Evolutionary conservation across 176 grass and related monocot species (phyloP), one percentile per base, ranked within the genome.

Genomic region (Bolboschoenus planiculmis): DNA sequence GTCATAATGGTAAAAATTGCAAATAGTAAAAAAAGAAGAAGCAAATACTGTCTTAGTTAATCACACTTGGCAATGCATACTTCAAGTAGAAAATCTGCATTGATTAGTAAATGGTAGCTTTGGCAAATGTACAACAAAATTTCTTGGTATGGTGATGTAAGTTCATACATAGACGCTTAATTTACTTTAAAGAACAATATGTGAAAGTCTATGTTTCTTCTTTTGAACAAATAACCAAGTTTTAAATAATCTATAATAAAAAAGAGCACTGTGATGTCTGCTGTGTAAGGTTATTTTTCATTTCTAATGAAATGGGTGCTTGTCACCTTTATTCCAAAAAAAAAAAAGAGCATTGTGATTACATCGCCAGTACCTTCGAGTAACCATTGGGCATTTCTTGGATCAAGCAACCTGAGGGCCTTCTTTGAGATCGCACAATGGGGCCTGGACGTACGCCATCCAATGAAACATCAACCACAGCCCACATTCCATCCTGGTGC

Each of bases 371-470:
- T 68, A 89, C 92, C 77, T 90, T 89, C 0, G 94, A 94, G 90
- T 87, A 90, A 27, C 92, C 88, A 59, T 92, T 91, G 0, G 92
- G 90, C 88, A 92, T 85, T 40, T 88, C 92, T 58, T 83, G 90
- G 44, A 97, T 94, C 16, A 97, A 39, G 63, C 94, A 97, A 54
- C 94, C 91, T 0, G 94, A 97, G 0, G 94, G 88, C 4, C 91
- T 83, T 8, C 94, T 78, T 4, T 85, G 80, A 30, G 73, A 87
- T 15, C 74, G 26, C 10, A 13, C 26, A 0, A n/a, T 79, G 8
- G 66, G 23, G 21, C 23, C 44, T 20, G 63, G 42, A 36, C 79
- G 88, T 10, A 90, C 50, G 4, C 80, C 65, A 10, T 97, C 92
- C 2, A 94, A 37, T 7, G 94, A 92, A 80, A 97, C 90, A 44